These are phyloP conservation scores for Puccinia brachypodii DNA, from an alignment of 1,284 basidiomycete species.

Conservation along the genomic window DNA sequence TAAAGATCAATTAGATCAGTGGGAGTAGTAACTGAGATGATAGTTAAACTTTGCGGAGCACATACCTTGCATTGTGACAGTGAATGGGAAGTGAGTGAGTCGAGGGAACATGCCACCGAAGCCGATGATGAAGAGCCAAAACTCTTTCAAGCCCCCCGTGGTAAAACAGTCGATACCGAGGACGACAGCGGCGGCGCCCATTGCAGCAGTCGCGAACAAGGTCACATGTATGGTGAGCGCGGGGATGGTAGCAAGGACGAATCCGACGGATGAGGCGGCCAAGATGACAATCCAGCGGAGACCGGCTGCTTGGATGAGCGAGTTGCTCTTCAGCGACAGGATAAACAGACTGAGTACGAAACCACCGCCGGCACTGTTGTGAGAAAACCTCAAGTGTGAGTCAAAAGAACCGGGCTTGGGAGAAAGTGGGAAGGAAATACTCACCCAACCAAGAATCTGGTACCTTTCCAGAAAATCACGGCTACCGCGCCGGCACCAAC, in stretches of 20 bases:
- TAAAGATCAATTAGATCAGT: background rate
- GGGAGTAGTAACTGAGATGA: background rate
- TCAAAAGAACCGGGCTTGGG: background rate
- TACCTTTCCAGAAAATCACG: constrained; percentile 48
- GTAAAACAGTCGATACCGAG: constrained; percentile 46
- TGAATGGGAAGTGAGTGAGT: constrained; percentile 29
- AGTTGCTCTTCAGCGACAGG: constrained; percentile 36
- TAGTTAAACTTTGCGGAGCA: background rate
- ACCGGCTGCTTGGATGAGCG: constrained; percentile 24
- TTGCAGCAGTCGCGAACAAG: constrained; percentile 29
- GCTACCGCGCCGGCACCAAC: constrained; percentile 35
- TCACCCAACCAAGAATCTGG: constrained; percentile 43
- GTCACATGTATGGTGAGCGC: constrained; percentile 32
- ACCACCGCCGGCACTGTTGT: constrained; percentile 19
- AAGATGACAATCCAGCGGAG: constrained; percentile 41
- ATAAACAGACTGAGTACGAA: constrained; percentile 33
- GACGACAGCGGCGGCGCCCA: constrained; percentile 45
- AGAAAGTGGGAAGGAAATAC: background rate
- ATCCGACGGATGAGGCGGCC: constrained; percentile 10
- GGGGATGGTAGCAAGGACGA: constrained; percentile 43
- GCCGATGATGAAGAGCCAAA: constrained; percentile 42
- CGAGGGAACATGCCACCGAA: constrained; percentile 26
- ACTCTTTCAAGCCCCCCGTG: constrained; percentile 40
- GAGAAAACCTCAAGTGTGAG: background rate
- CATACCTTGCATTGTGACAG: constrained; percentile 42